phyloP scores from a whole-genome alignment of 2,329 filamentous ascomycete genomes.

The Biscogniauxia mediterranea region DNA sequence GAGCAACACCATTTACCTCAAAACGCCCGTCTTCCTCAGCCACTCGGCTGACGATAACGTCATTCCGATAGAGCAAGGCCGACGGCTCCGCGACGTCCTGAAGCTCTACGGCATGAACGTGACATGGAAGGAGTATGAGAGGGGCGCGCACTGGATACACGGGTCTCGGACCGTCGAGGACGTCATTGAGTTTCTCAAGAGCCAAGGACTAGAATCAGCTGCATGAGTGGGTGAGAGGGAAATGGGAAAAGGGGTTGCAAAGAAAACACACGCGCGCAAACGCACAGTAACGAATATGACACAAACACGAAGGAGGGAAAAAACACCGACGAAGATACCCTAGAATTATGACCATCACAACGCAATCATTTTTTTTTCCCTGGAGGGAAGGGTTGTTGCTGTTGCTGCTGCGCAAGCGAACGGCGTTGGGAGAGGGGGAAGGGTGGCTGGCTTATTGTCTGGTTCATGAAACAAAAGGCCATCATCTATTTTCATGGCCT shows the following conservation, averaged over 20 bases:
- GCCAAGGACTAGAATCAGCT: constrained; percentile 8
- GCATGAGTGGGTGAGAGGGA: neutral
- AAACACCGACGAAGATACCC: neutral
- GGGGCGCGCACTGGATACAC: constrained; percentile 45
- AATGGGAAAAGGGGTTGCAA: neutral
- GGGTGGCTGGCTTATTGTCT: too few relatives aligned
- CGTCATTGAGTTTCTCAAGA: constrained; percentile 33
- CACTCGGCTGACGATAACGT: constrained; percentile 44
- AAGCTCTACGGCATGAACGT: constrained; percentile 38
- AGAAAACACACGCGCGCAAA: constrained; percentile 1
- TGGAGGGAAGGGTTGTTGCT: too few relatives aligned
- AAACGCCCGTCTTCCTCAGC: constrained; percentile 45
- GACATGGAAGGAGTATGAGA: constrained; percentile 40
- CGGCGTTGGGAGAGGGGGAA: neutral
- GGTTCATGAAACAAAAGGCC: too few relatives aligned
- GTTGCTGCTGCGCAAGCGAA: neutral
- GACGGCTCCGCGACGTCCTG: constrained; percentile 35
- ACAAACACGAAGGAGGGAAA: neutral
- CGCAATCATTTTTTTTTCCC: too few relatives aligned
- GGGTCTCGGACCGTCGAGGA: constrained; percentile 42
- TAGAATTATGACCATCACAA: constrained; percentile 1
- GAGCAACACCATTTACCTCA: constrained; percentile 29
- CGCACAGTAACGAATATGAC: too few relatives aligned
- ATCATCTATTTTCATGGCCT: too few relatives aligned
- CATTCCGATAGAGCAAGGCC: constrained; percentile 38